These are phyloP conservation scores for Urochloa ruziziensis DNA, from an alignment of 176 grass and related monocot genomes.

Conservation along the genomic window DNA sequence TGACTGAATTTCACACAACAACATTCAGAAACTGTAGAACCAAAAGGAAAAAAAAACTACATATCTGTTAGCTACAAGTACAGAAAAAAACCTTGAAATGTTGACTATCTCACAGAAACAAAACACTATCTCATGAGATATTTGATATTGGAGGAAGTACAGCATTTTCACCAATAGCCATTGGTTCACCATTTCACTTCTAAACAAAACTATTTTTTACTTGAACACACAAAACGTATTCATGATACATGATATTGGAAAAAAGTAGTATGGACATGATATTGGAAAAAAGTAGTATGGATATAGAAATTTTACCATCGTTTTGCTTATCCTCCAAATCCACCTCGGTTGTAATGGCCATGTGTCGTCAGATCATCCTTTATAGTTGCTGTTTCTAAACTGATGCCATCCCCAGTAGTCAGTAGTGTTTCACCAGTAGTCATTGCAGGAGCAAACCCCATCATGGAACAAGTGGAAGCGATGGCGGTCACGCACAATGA, in stretches of 20 bases:
- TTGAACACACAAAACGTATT: too few species aligned
- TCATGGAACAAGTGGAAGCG: constrained; percentile 38
- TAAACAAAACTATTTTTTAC: too few species aligned
- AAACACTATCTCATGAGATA: not conserved
- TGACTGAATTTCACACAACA: not conserved
- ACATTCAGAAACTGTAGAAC: not conserved
- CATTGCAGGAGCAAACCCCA: constrained; percentile 44
- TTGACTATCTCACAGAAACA: not conserved
- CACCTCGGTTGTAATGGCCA: not conserved
- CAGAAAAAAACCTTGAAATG: not conserved
- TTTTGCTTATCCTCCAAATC: not conserved
- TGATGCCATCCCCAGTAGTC: not conserved
- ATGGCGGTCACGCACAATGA: constrained; percentile 34
- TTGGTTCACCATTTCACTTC: too few species aligned
- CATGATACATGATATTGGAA: too few species aligned
- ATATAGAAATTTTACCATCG: not conserved
- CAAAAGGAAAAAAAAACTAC: not conserved
- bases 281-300: not conserved
- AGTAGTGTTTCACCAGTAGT: constrained; percentile 32
- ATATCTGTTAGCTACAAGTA: not conserved
- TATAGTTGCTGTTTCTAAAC: not conserved
- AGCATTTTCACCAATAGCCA: too few species aligned
- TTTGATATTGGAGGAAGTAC: not conserved
- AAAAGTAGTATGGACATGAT: too few species aligned
- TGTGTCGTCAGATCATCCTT: not conserved